Evolutionary conservation across 805 yeast species (phyloP), one percentile per base, ranked within the genome.

Genomic region (Starmerella riodocensis): DNA sequence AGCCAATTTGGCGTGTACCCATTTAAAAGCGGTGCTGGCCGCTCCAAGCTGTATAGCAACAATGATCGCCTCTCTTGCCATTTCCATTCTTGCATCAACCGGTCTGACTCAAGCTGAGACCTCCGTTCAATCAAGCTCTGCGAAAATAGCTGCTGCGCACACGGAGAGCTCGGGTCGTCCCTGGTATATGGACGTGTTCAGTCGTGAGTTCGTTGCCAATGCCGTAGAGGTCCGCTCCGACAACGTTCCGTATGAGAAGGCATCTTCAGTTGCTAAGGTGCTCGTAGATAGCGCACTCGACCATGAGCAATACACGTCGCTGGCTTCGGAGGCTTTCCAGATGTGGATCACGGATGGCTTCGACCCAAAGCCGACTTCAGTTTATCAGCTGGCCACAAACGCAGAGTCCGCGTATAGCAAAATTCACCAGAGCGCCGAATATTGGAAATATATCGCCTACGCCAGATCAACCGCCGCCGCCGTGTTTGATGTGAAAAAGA

Each of bases 251-350:
- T 37, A 14, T 28, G 22, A 19, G 9, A 33, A 33, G 20, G 49
- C 49, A 28, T 42, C 46, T 11, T 39, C 45, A 4, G 45, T 40
- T 4, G 49, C 49, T 12, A 28, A 34, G 32, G 31, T 22, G 13
- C 33, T 45, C 20, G 30, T 42, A 8, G 46, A 45, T 5, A 41
- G 22, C 13, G 45, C 27, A 3, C 36, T 45, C 12, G 22, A 18
- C 12, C 46, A 39, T 11, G 40, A 46, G 2, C 43, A 45, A 39
- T 43, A 29, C 33, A 42, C 49, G 3, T n/a, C 21, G 11, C 24
- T 45, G 11, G 42, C 46, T 3, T 16, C 26, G 7, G 37, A 42
- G 17, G 37, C 32, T 5, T 14, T 36, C 20, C 20, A 29, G 14
- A 18, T 24, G 25, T 31, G 32, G 37, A 33, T 37, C 12, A 22